phyloP scores from a whole-genome alignment of 306 rosid species.

The Rosa chinensis region DNA sequence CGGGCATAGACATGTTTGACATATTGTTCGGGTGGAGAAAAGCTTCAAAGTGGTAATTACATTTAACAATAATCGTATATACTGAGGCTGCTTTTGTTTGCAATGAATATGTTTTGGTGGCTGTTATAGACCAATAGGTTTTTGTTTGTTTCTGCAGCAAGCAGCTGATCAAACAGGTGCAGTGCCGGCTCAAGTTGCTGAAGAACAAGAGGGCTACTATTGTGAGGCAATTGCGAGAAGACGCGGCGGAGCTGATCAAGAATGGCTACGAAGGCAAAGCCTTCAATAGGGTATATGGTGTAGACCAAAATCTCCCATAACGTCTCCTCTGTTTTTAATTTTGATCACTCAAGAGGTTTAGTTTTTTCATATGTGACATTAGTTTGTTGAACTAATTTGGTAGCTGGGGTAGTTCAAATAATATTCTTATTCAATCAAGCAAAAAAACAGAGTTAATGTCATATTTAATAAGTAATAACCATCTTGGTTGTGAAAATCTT shows the following conservation, averaged over 20 bases:
- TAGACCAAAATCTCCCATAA: neutral
- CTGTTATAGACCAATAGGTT: neutral
- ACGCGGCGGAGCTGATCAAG: constrained; percentile 49
- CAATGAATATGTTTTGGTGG: neutral
- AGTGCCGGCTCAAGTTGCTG: constrained; percentile 57
- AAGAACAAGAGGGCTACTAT: constrained; percentile 60
- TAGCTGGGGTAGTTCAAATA: neutral
- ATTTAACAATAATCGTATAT: neutral
- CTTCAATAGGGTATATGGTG: constrained; percentile 43
- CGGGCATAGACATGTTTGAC: constrained; percentile 56
- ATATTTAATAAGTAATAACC: neutral
- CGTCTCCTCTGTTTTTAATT: neutral
- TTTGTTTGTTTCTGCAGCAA: constrained; percentile 50
- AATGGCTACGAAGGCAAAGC: constrained; percentile 57
- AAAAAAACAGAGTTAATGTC: neutral
- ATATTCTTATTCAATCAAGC: neutral
- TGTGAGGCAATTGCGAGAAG: constrained; percentile 51
- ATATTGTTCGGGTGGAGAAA: constrained; percentile 78
- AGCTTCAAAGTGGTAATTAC: constrained; percentile 76
- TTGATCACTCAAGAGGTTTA: neutral
- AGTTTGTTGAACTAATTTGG: constrained; percentile 5
- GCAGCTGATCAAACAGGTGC: constrained; percentile 48
- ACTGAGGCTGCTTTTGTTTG: neutral
- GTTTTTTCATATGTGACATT: neutral
- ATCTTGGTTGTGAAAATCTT: neutral